Base-by-base conservation (phyloP, 352 stramenopile species). In the Phytophthora pinifolia region DNA sequence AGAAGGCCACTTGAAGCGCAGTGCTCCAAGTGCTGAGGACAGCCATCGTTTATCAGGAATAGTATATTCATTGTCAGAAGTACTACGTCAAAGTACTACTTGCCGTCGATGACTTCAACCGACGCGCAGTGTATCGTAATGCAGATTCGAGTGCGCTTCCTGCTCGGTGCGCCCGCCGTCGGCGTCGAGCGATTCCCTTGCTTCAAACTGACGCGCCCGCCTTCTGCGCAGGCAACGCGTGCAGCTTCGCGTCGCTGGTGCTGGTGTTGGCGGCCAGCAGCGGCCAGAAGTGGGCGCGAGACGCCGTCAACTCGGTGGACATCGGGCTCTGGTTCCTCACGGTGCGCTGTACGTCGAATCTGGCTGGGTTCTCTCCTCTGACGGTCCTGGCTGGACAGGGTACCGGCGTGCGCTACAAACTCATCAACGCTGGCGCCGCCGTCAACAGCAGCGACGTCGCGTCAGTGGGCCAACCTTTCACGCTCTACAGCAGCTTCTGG, bases 331-430 rank as follows among this genome's bases (percentile, higher is more conserved):
- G 76, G 79, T 71, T 65, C 41, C 70, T 90, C 46, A 62, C 70
- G 31, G 79, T 92, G 43, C 30, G 65, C 25, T 52, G 17, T 14
- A 25, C 10, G 6, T 51, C 9, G 39, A 39, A 54, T 48, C 46
- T 46, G 14, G 33, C 22, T 12, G 3, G 13, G 43, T 30, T 47
- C 15, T n/a, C 29, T 39, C 51, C 39, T 46, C 22, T 44, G 29
- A 46, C 42, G 32, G 22, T 43, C 10, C 46, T n/a, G 32, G 37
- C 31, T 37, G 10, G 37, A 53, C 51, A 90, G 82, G 80, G 80
- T 13, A 83, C 60, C 0, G 83, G 83, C 14, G 79, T 93, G 43
- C 67, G 84, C 44, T 89, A 89, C 75, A 93, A 93, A 58, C 75
- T 93, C 51, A 86, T 88, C 52, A 89, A 90, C 47, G 80, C 80